These are phyloP conservation scores for Metarhizium humberi DNA, from an alignment of 2,329 filamentous ascomycete genomes.

Conservation along the genomic window DNA sequence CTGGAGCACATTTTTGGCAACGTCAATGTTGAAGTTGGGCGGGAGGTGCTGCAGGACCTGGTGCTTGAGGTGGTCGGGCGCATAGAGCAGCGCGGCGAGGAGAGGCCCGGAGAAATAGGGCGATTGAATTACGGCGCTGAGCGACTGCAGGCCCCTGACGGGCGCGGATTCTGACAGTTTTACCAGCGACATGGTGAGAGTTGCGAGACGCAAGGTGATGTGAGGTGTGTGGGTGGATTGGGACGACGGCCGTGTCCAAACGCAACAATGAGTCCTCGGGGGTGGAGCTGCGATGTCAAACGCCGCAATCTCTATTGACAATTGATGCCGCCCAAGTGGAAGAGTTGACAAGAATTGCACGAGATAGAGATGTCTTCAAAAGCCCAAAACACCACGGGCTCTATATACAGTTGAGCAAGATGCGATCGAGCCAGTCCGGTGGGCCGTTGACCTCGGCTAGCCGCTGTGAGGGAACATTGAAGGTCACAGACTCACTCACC, in stretches of 20 bases:
- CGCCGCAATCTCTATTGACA: too few species aligned
- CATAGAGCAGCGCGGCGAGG: conserved; percentile 6
- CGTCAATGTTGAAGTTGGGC: conserved; percentile 1
- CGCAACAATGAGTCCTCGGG: too few species aligned
- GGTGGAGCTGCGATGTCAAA: too few species aligned
- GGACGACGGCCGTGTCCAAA: not conserved
- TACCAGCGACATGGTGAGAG: conserved; percentile 6
- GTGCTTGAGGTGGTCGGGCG: conserved; percentile 5
- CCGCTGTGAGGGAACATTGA: not conserved
- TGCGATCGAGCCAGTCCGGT: not conserved
- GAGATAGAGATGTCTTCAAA: too few species aligned
- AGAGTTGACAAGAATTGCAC: too few species aligned
- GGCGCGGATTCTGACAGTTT: conserved; percentile 9
- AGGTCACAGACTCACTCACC: not conserved
- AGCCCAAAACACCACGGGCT: not conserved
- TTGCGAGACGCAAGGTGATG: not conserved
- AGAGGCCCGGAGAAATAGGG: conserved; percentile 11
- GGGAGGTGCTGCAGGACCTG: conserved; percentile 4
- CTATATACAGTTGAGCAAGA: not conserved
- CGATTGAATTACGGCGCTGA: conserved; percentile 5
- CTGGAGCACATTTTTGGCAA: conserved; percentile 5
- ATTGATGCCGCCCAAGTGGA: too few species aligned
- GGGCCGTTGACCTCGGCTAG: not conserved
- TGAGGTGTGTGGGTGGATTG: not conserved
- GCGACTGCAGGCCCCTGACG: conserved; percentile 5